A percentile compares a stretch with the other conserved stretches of the same genome.
phyloP scores from a whole-genome alignment of 371 early-diverging fungal genomes.

The Phascolomyces articulosus region DNA sequence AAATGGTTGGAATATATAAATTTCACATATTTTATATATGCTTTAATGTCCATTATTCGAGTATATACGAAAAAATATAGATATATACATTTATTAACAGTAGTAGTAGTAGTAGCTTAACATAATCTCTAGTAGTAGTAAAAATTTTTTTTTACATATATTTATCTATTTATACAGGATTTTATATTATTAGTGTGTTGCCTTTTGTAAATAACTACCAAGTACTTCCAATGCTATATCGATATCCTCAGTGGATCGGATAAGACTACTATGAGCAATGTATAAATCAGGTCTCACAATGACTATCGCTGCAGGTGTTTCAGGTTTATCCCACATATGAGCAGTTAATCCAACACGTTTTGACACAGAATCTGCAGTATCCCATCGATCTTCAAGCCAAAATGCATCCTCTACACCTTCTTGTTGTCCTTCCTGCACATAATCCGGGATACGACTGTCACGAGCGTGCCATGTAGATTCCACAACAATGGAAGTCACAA shows the following conservation, averaged over 20 bases:
- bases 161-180: too few relatives aligned
- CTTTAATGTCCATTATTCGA: too few relatives aligned
- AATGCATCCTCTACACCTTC: constrained; percentile 11
- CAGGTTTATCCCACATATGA: constrained; percentile 8
- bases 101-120: too few relatives aligned
- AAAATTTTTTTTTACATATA: too few relatives aligned
- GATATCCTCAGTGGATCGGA: constrained; percentile 12
- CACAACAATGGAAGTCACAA: constrained; percentile 16
- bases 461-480: constrained; percentile 19
- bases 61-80: too few relatives aligned
- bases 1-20: too few relatives aligned
- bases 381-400: constrained; percentile 19
- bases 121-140: too few relatives aligned
- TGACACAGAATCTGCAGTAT: constrained; percentile 5
- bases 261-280: constrained; percentile 17
- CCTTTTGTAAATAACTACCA: constrained; percentile 2
- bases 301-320: constrained; percentile 20
- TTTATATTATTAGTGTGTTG: too few relatives aligned
- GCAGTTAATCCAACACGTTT: constrained; percentile 17
- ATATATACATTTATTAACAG: too few relatives aligned
- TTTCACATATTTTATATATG: too few relatives aligned
- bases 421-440: not conserved
- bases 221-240: constrained; percentile 14
- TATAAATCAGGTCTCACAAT: constrained; percentile 26
- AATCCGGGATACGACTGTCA: not conserved